Base-by-base conservation (phyloP, 1,139 yeast genomes). In the Geotrichum aggregatum region DNA sequence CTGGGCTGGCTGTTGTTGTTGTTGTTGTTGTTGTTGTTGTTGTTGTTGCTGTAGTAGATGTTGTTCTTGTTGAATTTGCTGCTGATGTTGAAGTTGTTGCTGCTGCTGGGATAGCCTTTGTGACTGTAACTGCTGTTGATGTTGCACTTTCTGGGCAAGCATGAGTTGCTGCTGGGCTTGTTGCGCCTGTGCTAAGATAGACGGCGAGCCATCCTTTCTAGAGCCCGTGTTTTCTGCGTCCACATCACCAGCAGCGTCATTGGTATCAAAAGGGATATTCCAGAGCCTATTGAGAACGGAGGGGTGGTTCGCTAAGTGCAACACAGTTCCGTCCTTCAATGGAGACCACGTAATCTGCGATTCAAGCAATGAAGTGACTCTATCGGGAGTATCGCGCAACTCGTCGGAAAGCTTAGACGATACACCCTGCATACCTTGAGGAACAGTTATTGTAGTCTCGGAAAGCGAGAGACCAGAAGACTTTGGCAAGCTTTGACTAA, bases 401-500 rank as follows among this genome's bases (percentile, higher is more conserved):
- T 26, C 44, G 13, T 16, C 22, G 13, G 34, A 10, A 3, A 41
- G 44, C 21, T 26, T 14, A 8, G 44, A 41, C 4, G 44, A 41
- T 8, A 5, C n/a, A 4, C 44, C 44, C 14, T 41, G 44, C 16
- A 41, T n/a, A 8, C 44, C 44, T 2, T 24, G 35, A 8, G 44
- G 44, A 26, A 41, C 44, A 41, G 44, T 41, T 8, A 41, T 41
- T 8, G 44, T 41, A 8, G 58, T 49, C 7, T 57, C 55, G 10
- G 57, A 55, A 24, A 52, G 40, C 16, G 51, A 39, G 18, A 45
- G 42, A 16, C 16, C 33, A 3, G 28, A 18, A 10, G 58, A 56
- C 38, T 56, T 59, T 1, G 64, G 63, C 22, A 61, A 50, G 24
- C 60, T 57, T 31, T 58, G 61, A 28, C 62, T 59, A 16, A 61